Conservation (phyloP, 23 red algal genomes). For the Gracilariopsis chorda region DNA sequence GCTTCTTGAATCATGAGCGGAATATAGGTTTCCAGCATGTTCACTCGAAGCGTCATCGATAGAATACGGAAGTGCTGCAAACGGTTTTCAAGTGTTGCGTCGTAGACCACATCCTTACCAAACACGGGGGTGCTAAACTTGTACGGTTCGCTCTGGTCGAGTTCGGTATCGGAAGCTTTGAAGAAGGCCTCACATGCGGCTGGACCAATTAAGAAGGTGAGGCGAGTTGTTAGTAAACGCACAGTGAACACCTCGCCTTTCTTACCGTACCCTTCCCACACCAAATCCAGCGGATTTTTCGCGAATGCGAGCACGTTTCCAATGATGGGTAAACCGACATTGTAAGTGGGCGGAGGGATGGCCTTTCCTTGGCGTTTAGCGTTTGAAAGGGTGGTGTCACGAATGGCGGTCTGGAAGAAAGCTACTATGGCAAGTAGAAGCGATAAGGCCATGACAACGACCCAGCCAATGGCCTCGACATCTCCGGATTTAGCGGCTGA, state of each 20-base stretch:
- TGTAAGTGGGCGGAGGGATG: conserved; percentile 79
- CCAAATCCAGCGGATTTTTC: conserved; percentile 78
- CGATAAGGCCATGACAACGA: conserved; percentile 33
- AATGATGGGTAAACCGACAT: conserved; percentile 77
- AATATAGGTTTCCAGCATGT: conserved; percentile 87
- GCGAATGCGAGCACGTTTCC: conserved; percentile 86
- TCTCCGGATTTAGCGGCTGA: conserved; percentile 46
- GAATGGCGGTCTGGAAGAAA: conserved; percentile 33
- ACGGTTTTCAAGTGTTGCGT: conserved; percentile 83
- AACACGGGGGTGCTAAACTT: conserved; percentile 93
- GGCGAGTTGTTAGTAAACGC: conserved; percentile 66
- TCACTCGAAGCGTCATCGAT: conserved; percentile 78
- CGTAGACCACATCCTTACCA: conserved; percentile 96
- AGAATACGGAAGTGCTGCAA: conserved; percentile 92
- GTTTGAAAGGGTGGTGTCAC: conserved; percentile 1
- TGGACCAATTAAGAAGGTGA: conserved; percentile 92
- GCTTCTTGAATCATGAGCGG: conserved; percentile 93
- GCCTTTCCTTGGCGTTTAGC: conserved; percentile 15
- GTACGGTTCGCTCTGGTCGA: conserved; percentile 95
- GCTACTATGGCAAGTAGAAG: conserved; percentile 37
- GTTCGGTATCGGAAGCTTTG: conserved; percentile 86
- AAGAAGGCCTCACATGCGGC: conserved; percentile 87
- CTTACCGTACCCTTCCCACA: conserved; percentile 69
- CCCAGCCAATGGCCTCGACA: conserved; percentile 65
- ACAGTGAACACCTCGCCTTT: conserved; percentile 94